Percentiles rank a stretch among this genome's conserved stretches.
Evolutionary conservation across 1,284 basidiomycete genomes (phyloP).

Genomic region (Lentinula novae-zelandiae): DNA sequence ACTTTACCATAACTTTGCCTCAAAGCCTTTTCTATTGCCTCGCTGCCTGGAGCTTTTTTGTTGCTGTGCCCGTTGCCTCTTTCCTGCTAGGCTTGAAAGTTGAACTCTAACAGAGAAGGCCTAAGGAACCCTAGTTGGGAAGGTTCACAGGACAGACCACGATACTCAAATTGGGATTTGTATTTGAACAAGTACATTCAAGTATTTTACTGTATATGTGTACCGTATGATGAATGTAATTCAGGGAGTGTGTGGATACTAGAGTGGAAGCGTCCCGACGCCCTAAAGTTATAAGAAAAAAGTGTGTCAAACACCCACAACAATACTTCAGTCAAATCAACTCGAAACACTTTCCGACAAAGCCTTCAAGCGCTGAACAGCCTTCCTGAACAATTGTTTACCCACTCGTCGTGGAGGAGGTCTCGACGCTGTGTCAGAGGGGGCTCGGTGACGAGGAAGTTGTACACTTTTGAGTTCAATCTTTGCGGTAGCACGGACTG

Average conservation of each 20-base stretch:
- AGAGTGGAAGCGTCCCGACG: conserved; percentile 5
- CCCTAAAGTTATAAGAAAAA: not conserved
- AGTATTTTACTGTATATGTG: not conserved
- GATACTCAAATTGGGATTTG: no score
- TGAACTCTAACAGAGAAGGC: no score
- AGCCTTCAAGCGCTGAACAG: conserved; percentile 12
- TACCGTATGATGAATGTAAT: not conserved
- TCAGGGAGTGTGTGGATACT: not conserved
- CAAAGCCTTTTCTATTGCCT: no score
- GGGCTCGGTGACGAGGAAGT: conserved; percentile 12
- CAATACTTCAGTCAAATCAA: not conserved
- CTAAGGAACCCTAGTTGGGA: no score
- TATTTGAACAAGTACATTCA: not conserved
- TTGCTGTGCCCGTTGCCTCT: no score
- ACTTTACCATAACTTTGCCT: not conserved
- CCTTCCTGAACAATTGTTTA: conserved; percentile 14
- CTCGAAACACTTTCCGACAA: conserved; percentile 15
- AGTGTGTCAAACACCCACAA: conserved; percentile 6
- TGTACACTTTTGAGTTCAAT: not conserved
- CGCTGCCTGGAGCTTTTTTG: no score
- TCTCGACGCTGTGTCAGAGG: conserved; percentile 9
- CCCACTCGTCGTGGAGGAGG: conserved; percentile 15
- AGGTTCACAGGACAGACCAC: no score
- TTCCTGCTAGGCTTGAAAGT: no score
- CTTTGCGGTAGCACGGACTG: conserved; percentile 1